phyloP scores from a whole-genome alignment of 352 stramenopile species.

The Pythium insidiosum region DNA sequence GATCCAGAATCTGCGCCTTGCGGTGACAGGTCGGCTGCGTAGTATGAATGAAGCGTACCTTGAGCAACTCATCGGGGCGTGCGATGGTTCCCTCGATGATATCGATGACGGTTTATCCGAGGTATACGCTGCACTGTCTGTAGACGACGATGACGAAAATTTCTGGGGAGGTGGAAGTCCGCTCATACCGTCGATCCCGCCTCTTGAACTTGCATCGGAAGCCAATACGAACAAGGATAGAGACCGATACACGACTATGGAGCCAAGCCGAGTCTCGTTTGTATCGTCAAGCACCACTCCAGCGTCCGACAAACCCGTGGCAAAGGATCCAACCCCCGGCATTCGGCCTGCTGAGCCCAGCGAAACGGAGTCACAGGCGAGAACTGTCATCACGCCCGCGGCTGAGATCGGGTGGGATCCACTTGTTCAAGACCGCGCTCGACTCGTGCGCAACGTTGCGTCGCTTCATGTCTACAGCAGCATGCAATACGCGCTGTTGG shows the following conservation, averaged over 20 bases:
- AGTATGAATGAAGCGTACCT: constrained; percentile 10
- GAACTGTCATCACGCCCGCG: no score
- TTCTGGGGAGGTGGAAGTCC: not conserved
- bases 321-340: no score
- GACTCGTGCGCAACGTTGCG: constrained; percentile 13
- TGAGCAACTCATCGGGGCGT: constrained; percentile 6
- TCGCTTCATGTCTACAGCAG: constrained; percentile 15
- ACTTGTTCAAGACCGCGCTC: constrained; percentile 8
- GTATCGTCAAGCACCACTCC: no score
- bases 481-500: constrained; percentile 14
- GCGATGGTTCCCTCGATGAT: constrained; percentile 6
- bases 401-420: constrained; percentile 15
- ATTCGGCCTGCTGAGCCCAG: no score
- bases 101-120: constrained; percentile 9
- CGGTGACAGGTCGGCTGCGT: constrained; percentile 1
- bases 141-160: not conserved
- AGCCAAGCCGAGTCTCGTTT: no score
- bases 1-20: not conserved
- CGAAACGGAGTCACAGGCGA: no score
- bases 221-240: no score
- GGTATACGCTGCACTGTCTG: constrained; percentile 2
- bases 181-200: constrained; percentile 1
- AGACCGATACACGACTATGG: no score
- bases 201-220: constrained; percentile 2
- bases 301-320: no score